Percentiles rank a stretch among this genome's conserved stretches.
Evolutionary conservation across 2,329 filamentous ascomycete species (phyloP).

Genomic region (Aspergillus puulaauensis): DNA sequence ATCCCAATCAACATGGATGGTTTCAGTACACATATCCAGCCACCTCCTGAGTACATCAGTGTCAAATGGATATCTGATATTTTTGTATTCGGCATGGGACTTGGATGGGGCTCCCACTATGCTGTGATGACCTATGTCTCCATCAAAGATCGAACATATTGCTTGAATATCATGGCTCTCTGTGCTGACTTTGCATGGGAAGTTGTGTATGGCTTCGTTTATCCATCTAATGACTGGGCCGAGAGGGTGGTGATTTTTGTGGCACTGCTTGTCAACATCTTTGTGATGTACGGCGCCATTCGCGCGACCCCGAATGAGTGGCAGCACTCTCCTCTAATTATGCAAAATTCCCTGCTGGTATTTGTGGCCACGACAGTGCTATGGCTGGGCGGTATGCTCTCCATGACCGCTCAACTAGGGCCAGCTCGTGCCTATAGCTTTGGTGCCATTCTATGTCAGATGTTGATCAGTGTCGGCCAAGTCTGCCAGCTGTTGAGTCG

Average conservation of each 20-base stretch:
- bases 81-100: conserved; percentile 10
- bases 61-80: conserved; percentile 9
- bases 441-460: conserved; percentile 12
- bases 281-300: conserved; percentile 16
- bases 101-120: conserved; percentile 18
- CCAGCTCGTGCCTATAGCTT: conserved; percentile 12
- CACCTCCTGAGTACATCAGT: neutral
- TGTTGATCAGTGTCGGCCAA: conserved; percentile 13
- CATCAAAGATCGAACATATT: conserved; percentile 15
- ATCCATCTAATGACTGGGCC: conserved; percentile 12
- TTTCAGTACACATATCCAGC: neutral
- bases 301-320: conserved; percentile 17
- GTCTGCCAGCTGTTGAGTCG: conserved; percentile 17
- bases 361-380: conserved; percentile 8
- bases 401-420: conserved; percentile 11
- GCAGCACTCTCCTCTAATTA: conserved; percentile 17
- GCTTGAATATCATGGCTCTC: conserved; percentile 17
- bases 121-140: conserved; percentile 16
- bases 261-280: conserved; percentile 12
- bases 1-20: conserved; percentile 5
- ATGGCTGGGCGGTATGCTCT: conserved; percentile 7
- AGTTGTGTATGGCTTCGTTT: conserved; percentile 15
- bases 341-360: conserved; percentile 10
- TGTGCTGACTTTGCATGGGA: conserved; percentile 22
- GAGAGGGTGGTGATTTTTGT: conserved; percentile 7